Base-by-base conservation (phyloP, 106 monocot genomes). In the Hemerocallis citrina region DNA sequence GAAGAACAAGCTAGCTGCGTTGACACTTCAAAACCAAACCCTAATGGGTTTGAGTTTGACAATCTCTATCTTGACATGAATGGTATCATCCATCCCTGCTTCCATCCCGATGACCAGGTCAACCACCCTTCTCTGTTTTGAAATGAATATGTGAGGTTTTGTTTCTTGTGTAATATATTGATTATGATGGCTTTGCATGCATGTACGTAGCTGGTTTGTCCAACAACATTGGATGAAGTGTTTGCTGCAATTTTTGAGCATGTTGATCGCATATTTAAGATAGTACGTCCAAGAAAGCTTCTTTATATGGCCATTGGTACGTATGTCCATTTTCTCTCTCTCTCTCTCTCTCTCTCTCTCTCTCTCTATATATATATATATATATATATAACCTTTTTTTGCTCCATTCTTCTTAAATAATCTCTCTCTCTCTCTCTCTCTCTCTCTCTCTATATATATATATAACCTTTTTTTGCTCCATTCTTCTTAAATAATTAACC, bases 51-150 rank as follows among this genome's bases (percentile, higher is more conserved):
- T 0, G 77, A 74, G 52, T 80, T 70, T 39, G 73, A 80, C 48
- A 85, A 85, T 36, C 66, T 85, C 12, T 85, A 80, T 54, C 77
- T 85, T 21, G 85, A 85, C 57, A 70, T 80, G 66, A 85, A 85
- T 23, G 80, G 80, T 9, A 85, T 85, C 65, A 74, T 85, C 34
- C 80, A 85, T 59, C 85, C 80, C 16, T 85, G 85, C 52, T 80
- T 85, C 63, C 80, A 80, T 37, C 80, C 80, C 14, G 75, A 84
- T 24, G 68, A 83, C 17, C 3, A 6, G 6, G 20, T 86, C 70
- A 73, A 68, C 28, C 23, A 6, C 1, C 34, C 8, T 6, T 1
- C 34, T 55, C 42, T 13, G 15, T 35, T 28, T 38, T n/a, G n/a
- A n/a, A n/a, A n/a, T n/a, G n/a, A n/a, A n/a, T 38, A 38, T 38